These are phyloP conservation scores for Neurospora africana DNA, from an alignment of 495 filamentous ascomycete genomes.

Conservation along the genomic window DNA sequence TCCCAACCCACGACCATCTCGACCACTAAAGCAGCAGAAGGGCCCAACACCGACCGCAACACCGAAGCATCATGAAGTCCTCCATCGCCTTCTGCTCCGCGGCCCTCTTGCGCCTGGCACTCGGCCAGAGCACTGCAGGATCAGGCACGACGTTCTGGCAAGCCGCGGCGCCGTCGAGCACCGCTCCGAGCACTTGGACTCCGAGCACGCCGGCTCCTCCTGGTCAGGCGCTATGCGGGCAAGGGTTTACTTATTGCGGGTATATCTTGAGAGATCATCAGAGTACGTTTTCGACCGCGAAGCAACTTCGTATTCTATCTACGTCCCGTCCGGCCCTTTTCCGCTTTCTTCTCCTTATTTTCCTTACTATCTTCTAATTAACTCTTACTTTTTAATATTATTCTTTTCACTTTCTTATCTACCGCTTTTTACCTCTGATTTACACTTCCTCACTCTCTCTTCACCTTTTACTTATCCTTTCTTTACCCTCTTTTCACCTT, in stretches of 20 bases:
- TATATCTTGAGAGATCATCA: conserved; percentile 32
- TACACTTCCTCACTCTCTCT: background rate
- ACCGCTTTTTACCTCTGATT: background rate
- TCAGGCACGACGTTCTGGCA: background rate
- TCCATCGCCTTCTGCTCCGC: background rate
- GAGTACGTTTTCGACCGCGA: conserved; percentile 13
- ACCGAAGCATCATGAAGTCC: background rate
- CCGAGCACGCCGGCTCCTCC: conserved; percentile 5
- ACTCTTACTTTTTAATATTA: background rate
- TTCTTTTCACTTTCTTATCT: background rate
- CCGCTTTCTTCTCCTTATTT: rapidly evolving
- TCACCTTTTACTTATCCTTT: background rate
- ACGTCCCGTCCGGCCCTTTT: background rate
- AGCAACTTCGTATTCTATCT: rapidly evolving
- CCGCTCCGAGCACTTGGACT: background rate
- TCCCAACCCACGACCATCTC: background rate
- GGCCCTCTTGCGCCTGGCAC: conserved; percentile 4
- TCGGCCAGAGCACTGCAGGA: conserved; percentile 4
- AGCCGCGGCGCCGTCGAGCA: conserved; percentile 1
- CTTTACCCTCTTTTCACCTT: background rate
- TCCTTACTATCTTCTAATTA: rapidly evolving
- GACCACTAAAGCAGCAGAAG: background rate
- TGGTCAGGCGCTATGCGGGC: conserved; percentile 22
- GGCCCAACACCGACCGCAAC: background rate
- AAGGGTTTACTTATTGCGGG: conserved; percentile 36